phyloP scores from a whole-genome alignment of 805 yeast species.

The Starmerella tilneyi region DNA sequence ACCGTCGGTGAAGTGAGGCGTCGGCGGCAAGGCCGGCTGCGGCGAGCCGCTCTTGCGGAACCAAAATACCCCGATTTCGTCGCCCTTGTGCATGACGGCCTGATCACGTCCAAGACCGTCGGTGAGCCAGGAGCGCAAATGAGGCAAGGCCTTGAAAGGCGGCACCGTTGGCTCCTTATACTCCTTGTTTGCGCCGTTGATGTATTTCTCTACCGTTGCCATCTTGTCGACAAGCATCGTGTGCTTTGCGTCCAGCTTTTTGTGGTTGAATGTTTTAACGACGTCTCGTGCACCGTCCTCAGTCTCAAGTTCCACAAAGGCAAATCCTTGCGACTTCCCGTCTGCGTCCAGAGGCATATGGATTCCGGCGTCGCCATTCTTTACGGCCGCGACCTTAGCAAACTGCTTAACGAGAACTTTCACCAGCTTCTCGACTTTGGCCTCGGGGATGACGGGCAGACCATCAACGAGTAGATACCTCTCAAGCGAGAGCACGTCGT shows the following conservation, averaged over 20 bases:
- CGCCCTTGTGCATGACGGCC: constrained; percentile 66
- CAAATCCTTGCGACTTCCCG: constrained; percentile 74
- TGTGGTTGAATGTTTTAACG: constrained; percentile 69
- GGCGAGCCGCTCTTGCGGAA: constrained; percentile 61
- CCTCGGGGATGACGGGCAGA: constrained; percentile 87
- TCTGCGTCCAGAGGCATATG: constrained; percentile 60
- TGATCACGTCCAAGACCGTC: constrained; percentile 88
- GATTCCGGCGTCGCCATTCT: constrained; percentile 41
- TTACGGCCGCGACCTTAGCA: constrained; percentile 63
- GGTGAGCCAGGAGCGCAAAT: constrained; percentile 81
- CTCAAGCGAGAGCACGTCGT: constrained; percentile 54
- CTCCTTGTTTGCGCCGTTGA: constrained; percentile 38
- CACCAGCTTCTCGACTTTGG: constrained; percentile 70
- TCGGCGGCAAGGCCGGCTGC: constrained; percentile 56
- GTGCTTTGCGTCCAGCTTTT: constrained; percentile 89
- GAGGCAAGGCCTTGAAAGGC: constrained; percentile 64
- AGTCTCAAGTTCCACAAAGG: constrained; percentile 67
- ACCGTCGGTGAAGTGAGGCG: constrained; percentile 77
- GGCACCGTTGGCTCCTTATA: constrained; percentile 66
- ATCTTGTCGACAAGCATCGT: constrained; percentile 74
- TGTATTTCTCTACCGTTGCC: constrained; percentile 29
- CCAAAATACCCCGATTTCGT: constrained; percentile 80
- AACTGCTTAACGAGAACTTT: constrained; percentile 80
- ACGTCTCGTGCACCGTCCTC: constrained; percentile 64
- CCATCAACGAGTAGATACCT: constrained; percentile 83